phyloP scores from a whole-genome alignment of 2,329 filamentous ascomycete genomes.

The Cucurbitaria berberidis region DNA sequence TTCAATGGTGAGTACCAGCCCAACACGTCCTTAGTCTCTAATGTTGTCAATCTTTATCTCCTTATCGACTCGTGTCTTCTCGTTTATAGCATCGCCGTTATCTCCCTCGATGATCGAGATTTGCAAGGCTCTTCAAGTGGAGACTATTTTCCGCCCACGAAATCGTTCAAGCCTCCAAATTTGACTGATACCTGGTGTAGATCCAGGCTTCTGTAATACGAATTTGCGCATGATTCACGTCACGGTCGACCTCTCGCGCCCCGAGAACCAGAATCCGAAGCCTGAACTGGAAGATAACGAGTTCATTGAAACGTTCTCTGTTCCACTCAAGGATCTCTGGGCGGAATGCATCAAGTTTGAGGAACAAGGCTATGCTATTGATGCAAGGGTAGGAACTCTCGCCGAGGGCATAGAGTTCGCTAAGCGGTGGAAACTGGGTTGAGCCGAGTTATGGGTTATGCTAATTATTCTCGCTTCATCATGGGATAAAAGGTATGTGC shows the following conservation, averaged over 20 bases:
- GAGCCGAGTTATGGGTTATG: not conserved
- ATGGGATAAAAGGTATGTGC: not conserved
- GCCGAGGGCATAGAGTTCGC: conserved; percentile 80
- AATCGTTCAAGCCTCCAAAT: not conserved
- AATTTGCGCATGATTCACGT: conserved; percentile 71
- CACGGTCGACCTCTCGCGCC: conserved; percentile 70
- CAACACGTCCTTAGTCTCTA: not conserved
- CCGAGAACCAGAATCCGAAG: conserved; percentile 71
- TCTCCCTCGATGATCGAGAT: not conserved
- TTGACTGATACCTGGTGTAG: conserved; percentile 21
- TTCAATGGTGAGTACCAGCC: conserved; percentile 49
- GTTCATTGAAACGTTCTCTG: conserved; percentile 79
- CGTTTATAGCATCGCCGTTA: not conserved
- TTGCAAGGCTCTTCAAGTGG: not conserved
- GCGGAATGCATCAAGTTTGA: conserved; percentile 71
- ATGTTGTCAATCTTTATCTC: not conserved
- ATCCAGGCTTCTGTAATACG: conserved; percentile 52
- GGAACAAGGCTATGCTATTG: conserved; percentile 75
- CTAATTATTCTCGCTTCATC: not conserved
- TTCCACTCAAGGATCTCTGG: conserved; percentile 69
- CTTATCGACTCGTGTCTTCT: not conserved
- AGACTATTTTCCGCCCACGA: no score
- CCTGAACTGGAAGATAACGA: conserved; percentile 78
- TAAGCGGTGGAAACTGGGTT: conserved; percentile 54
- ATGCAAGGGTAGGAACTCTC: conserved; percentile 77